Evolutionary conservation across 164 flowering plant genomes (phyloP).

Genomic region (Chloranthus sessilifolius): DNA sequence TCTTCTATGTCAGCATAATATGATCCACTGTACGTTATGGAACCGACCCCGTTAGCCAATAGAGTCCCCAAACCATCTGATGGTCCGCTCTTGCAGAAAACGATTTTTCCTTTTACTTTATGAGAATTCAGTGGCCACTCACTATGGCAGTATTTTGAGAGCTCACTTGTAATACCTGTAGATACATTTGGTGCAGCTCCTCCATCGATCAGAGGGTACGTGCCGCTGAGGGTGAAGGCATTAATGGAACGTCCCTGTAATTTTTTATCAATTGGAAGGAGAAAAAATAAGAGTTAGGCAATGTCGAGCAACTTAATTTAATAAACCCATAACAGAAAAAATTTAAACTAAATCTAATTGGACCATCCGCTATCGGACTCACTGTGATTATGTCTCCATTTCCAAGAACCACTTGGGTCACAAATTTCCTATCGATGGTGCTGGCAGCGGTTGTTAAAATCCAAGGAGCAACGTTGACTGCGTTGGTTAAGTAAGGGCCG

Average conservation of each 20-base stretch:
- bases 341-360: not conserved
- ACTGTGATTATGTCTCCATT: slow-evolving; percentile 3
- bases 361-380: not conserved
- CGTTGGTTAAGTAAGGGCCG: not conserved
- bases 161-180: not conserved
- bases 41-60: slow-evolving; percentile 2
- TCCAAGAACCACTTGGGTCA: slow-evolving; percentile 9
- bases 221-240: slow-evolving; percentile 2
- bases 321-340: not conserved
- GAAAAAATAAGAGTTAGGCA: not conserved
- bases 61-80: not conserved
- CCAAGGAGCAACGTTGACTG: slow-evolving; percentile 8
- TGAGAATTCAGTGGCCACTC: not conserved
- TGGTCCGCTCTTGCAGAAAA: slow-evolving; percentile 1
- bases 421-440: slow-evolving; percentile 12
- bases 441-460: slow-evolving; percentile 9
- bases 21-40: no score
- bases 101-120: slow-evolving; percentile 3
- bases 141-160: not conserved
- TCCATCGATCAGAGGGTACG: slow-evolving; percentile 7
- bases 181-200: slow-evolving; percentile 9
- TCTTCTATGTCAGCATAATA: no score
- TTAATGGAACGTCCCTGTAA: slow-evolving; percentile 8
- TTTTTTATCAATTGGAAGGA: not conserved
- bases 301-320: not conserved